Evolutionary conservation across 2,329 filamentous ascomycete species (phyloP).

Genomic region (Colletotrichum ledebouriae): DNA sequence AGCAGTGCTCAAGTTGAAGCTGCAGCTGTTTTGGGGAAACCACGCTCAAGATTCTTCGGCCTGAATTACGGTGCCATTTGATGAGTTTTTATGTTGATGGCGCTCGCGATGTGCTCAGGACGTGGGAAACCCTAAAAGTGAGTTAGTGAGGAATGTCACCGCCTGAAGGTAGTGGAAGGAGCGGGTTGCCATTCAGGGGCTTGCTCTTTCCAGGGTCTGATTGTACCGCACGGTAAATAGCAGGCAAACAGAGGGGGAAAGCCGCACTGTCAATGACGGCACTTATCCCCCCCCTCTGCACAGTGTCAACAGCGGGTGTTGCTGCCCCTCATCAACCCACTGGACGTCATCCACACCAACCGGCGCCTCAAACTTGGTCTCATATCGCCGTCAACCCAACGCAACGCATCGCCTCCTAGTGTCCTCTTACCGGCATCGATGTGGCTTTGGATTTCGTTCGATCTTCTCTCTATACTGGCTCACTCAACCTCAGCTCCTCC

Average conservation of each 20-base stretch:
- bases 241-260: no score
- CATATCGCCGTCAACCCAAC: constrained; percentile 10
- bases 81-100: no score
- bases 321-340: constrained; percentile 41
- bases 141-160: no score
- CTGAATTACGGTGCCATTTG: no score
- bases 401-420: constrained; percentile 6
- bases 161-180: no score
- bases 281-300: neutral
- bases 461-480: neutral
- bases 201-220: constrained; percentile 6
- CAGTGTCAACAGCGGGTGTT: constrained; percentile 6
- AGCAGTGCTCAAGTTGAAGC: no score
- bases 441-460: constrained; percentile 10
- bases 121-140: no score
- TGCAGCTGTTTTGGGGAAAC: no score
- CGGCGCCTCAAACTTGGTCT: constrained; percentile 32
- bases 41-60: no score
- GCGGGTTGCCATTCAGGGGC: constrained; percentile 1
- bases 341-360: constrained; percentile 39
- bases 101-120: no score
- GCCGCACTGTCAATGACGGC: no score
- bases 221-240: constrained; percentile 1
- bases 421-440: neutral
- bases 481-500: neutral